Evolutionary conservation across 75 land plant genomes (phyloP), one percentile per base, ranked within the genome.

Genomic region (Chamaecyparis obtusa): DNA sequence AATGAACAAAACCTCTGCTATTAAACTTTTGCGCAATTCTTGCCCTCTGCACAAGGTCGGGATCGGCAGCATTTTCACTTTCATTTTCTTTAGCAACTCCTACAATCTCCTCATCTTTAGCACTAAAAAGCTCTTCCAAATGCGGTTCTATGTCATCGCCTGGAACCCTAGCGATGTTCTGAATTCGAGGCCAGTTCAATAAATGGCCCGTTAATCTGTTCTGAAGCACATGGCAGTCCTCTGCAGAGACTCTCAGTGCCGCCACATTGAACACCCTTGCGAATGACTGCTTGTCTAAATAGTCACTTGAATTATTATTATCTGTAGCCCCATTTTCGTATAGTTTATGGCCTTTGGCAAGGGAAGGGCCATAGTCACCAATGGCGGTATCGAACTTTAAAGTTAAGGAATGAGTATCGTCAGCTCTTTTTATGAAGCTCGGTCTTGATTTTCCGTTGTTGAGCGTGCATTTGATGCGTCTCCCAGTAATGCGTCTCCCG

Each of bases 141-240:
- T 83, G 89, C 0, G 86, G 87, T 0, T 95, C 98, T 2, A 97
- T 71, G 32, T 96, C 96, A 75, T 97, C 99, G 33, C 99, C 99
- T 0, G 92, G 92, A 36, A 97, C 96, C 60, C 99, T 89, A 13
- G 95, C 96, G 9, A 96, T 88, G 83, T 97, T 97, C 57, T 91
- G 92, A 11, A 97, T 89, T 3, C 98, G 89, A 16, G 98, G 96
- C 99, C 99, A 97, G 86, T 97, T 97, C 35, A 97, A 90, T 32
- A 97, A 92, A 90, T 97, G 98, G 21, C 96, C 99, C 15, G 94
- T 91, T 37, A 97, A 91, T 44, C 93, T 92, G 39, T 30, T 44
- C 86, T 94, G 96, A 55, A 95, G 92, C 13, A 55, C 84, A 33
- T 76, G 86, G 78, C 95, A 96, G 24, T 89, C 91, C 30, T 86